Conservation (phyloP, 1,139 yeast genomes). For the Protomyces lactucae-debilis region DNA sequence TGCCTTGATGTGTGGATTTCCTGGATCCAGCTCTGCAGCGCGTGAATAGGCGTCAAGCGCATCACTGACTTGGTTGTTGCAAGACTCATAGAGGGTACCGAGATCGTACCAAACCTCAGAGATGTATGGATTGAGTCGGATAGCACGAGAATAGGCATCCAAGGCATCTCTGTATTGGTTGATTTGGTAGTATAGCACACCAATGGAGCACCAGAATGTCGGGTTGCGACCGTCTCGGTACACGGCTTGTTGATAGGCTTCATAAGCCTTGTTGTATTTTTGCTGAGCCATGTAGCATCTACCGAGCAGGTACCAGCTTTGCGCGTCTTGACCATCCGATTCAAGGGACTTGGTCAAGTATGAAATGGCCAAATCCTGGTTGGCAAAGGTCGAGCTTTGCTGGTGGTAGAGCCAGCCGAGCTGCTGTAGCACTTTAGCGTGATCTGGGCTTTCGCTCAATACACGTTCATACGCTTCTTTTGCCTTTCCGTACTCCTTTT, state of each 20-base stretch:
- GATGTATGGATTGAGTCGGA: conserved; percentile 87
- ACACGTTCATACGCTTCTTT: conserved; percentile 94
- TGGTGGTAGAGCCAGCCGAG: conserved; percentile 93
- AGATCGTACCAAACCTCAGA: conserved; percentile 98
- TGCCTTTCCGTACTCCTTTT: conserved; percentile 85
- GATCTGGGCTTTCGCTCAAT: conserved; percentile 80
- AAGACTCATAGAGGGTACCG: conserved; percentile 93
- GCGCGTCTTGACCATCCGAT: conserved; percentile 85
- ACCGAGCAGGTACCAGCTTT: conserved; percentile 94
- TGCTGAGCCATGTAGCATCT: conserved; percentile 95
- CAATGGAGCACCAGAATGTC: conserved; percentile 98
- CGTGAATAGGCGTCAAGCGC: conserved; percentile 96
- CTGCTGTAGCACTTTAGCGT: conserved; percentile 92
- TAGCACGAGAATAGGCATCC: conserved; percentile 96
- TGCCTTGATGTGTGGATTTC: conserved; percentile 87
- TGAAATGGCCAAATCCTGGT: conserved; percentile 75
- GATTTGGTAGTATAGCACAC: conserved; percentile 91
- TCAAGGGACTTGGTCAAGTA: conserved; percentile 82
- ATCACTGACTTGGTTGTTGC: conserved; percentile 90
- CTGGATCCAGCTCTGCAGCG: conserved; percentile 92
- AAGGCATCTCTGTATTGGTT: conserved; percentile 94
- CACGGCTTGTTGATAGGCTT: conserved; percentile 97
- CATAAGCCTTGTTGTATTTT: conserved; percentile 93
- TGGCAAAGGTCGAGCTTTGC: conserved; percentile 64
- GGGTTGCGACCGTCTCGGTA: conserved; percentile 95